Base-by-base conservation (phyloP, 2,329 filamentous ascomycete species). In the Lachnellula occidentalis region DNA sequence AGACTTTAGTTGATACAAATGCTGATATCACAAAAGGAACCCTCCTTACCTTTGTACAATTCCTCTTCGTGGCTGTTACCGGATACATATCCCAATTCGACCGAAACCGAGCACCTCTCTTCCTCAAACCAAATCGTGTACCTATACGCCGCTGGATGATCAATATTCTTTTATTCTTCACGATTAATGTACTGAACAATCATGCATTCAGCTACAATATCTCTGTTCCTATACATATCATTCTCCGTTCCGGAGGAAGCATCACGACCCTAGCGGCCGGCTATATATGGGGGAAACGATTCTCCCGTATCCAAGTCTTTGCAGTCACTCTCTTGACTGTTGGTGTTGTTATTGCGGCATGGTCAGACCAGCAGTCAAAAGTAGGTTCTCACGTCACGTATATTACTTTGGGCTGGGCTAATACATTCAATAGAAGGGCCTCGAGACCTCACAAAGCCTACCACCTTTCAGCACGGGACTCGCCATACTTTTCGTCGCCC, bases 141-240 rank as follows among this genome's bases (percentile, higher is more conserved):
- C 94, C 94, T 0, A 76, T 97, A 52, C 79, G 79, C 47, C 87
- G 90, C 68, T 97, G 94, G 92, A 69, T 89, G 48, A 77, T 92
- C 66, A 96, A 95, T 68, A 96, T 96, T 42, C 76, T 87, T 4
- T 81, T 96, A 63, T 97, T 97, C 73, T 94, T 95, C 70, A 81
- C 82, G 58, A 94, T 99, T 73, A 99, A 97, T 66, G 83, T 97
- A 55, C 75, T 99, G 67, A 99, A 99, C 74, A 99, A 99, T 66
- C 92, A 92, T 77, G 94, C 92, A 6, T 99, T 99, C 71, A 92
- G 90, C 59, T 99, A 96, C 74, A 86, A 91, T 64, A 97, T 99
- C 54, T 96, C 91, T 6, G 90, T 99, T 0, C 94, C 94, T 1
- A 85, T 99, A 48, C 94, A 99, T 69, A 99, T 99, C 65, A 97